Base-by-base conservation (phyloP, 116 monocot genomes). In the Cymodocea nodosa region DNA sequence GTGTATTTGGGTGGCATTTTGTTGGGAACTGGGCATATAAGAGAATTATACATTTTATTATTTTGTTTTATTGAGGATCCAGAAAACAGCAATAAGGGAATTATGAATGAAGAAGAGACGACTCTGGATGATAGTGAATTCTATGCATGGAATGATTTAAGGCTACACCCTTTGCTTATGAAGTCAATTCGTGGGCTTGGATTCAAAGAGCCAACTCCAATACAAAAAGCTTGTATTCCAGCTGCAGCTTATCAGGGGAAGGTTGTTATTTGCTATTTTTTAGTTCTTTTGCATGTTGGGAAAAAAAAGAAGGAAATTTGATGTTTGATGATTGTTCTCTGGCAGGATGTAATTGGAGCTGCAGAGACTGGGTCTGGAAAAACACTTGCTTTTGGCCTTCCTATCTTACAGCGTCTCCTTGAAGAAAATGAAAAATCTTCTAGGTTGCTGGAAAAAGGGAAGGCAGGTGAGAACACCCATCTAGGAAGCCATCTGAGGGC, bases 301-400 rank as follows among this genome's bases (percentile, higher is more conserved):
- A 40, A 62, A 35, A 8, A 1, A 11, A 19, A 19, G 6, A 19
- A 19, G 6, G 7, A 37, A 18, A 16, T 62, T 40, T 52, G 15
- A 23, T 22, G 18, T 62, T 40, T 52, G 15, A 23, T 22, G 16
- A 12, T 36, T 44, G 35, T 80, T 73, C 62, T 76, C 23, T 61
- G 57, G 7, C 55, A 99, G 99, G 99, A 99, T 92, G 89, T 99
- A 13, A 83, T 99, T 76, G 99, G 99, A 83, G 99, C 99, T 16
- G 99, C 99, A 15, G 89, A 92, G 76, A 99, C 99, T 23, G 99
- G 99, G 23, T 99, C 99, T 14, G 92, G 99, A 25, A 99, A 99
- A 74, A 99, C 99, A 36, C 89, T 99, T 74, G 99, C 99, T 6
- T 99, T 92, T 81, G 99, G 89, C 11, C 66, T 99, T 39, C 99